phyloP scores from a whole-genome alignment of 2,329 filamentous ascomycete species.

The Neurospora crassa region DNA sequence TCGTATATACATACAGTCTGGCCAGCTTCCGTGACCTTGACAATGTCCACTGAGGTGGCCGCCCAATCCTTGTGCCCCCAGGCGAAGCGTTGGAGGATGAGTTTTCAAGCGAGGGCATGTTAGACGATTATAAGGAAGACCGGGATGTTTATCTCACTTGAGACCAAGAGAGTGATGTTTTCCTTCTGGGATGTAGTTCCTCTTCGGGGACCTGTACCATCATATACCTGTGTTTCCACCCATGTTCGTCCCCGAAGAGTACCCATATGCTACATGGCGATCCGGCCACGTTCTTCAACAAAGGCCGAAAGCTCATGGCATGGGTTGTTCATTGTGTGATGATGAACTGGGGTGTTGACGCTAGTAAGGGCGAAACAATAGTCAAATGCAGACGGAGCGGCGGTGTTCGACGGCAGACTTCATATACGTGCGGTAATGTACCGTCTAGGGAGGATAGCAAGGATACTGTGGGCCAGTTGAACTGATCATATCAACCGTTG shows the following conservation, averaged over 20 bases:
- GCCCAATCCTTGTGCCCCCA: slow-evolving; percentile 30
- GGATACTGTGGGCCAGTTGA: too few species aligned
- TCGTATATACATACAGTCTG: slow-evolving; percentile 48
- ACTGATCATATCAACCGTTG: neutral
- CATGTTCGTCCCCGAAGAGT: neutral
- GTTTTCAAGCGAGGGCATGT: slow-evolving; percentile 14
- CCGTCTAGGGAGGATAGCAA: too few species aligned
- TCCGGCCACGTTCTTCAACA: neutral
- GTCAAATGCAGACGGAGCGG: too few species aligned
- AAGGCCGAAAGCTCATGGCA: neutral
- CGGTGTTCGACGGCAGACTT: too few species aligned
- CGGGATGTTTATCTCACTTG: neutral
- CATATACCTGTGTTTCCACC: neutral
- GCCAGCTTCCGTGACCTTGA: slow-evolving; percentile 43
- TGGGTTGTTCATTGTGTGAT: neutral
- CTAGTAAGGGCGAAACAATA: neutral
- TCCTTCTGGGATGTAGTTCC: neutral
- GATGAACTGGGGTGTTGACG: neutral
- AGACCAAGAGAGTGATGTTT: neutral
- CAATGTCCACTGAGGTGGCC: slow-evolving; percentile 46
- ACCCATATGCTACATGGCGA: neutral
- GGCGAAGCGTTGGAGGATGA: slow-evolving; percentile 6
- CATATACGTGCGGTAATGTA: too few species aligned
- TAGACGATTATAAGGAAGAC: neutral
- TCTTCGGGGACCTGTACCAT: neutral